Evolutionary conservation across 1,284 basidiomycete genomes (phyloP).

Genomic region (Coniferiporia sulphurascens): DNA sequence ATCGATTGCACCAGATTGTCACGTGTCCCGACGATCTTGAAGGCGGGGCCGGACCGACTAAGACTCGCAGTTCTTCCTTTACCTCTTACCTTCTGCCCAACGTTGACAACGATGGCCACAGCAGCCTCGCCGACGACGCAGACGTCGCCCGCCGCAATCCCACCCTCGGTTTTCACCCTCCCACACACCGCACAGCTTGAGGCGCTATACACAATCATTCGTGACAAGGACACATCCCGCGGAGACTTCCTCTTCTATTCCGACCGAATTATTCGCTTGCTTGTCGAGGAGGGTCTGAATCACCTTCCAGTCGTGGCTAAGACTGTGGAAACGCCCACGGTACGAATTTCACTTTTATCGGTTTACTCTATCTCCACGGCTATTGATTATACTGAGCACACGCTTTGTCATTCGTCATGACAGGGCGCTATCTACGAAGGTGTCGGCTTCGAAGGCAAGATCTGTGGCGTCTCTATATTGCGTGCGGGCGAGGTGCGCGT

Average conservation of each 20-base stretch:
- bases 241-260: slow-evolving; percentile 98
- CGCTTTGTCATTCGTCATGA: not conserved
- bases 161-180: slow-evolving; percentile 79
- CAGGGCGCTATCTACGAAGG: slow-evolving; percentile 82
- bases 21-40: no score
- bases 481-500: slow-evolving; percentile 74
- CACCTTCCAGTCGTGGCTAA: slow-evolving; percentile 89
- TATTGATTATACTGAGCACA: not conserved
- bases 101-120: slow-evolving; percentile 8
- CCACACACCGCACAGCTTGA: slow-evolving; percentile 90
- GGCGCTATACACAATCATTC: slow-evolving; percentile 93
- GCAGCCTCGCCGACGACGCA: slow-evolving; percentile 29
- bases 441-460: slow-evolving; percentile 90
- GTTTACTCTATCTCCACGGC: not conserved
- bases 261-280: slow-evolving; percentile 69
- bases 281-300: slow-evolving; percentile 88
- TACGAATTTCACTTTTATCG: slow-evolving; percentile 28
- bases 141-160: slow-evolving; percentile 40
- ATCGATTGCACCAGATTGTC: no score
- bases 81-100: no score
- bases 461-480: slow-evolving; percentile 92
- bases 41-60: no score
- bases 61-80: no score
- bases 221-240: slow-evolving; percentile 78
- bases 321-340: slow-evolving; percentile 77